Conservation (phyloP, 2,329 filamentous ascomycete species). For the Cryphonectria naterciae region DNA sequence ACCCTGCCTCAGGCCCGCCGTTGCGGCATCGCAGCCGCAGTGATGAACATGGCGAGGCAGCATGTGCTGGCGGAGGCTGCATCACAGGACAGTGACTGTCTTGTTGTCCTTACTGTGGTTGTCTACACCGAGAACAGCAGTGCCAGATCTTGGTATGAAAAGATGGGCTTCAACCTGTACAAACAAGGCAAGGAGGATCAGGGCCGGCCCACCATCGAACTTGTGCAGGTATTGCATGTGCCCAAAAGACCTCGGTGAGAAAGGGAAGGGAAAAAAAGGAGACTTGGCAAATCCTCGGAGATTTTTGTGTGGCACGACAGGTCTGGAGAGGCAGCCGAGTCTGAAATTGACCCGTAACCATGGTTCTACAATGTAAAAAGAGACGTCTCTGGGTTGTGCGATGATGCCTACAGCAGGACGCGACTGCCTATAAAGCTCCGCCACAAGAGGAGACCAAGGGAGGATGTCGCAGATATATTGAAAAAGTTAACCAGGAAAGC, state of each 20-base stretch:
- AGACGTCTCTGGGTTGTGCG: neutral
- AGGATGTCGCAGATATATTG: neutral
- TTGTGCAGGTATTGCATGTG: slow-evolving; percentile 4
- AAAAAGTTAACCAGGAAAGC: neutral
- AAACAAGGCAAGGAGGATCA: neutral
- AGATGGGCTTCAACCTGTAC: slow-evolving; percentile 11
- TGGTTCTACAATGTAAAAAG: neutral
- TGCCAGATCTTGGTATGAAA: slow-evolving; percentile 8
- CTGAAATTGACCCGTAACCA: neutral
- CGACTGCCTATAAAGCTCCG: neutral
- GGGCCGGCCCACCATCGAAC: slow-evolving; percentile 4
- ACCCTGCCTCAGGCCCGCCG: slow-evolving; percentile 43
- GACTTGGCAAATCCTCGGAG: neutral
- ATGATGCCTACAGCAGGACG: neutral
- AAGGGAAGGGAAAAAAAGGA: neutral
- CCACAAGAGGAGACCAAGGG: neutral
- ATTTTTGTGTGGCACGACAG: neutral
- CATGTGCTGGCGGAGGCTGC: slow-evolving; percentile 33
- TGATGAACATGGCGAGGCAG: slow-evolving; percentile 38
- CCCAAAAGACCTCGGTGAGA: neutral
- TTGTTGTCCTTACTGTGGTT: slow-evolving; percentile 10
- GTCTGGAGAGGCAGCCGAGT: neutral
- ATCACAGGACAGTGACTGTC: slow-evolving; percentile 33
- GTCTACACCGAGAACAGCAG: slow-evolving; percentile 30
- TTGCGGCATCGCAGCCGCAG: slow-evolving; percentile 39